A percentile compares a stretch with the other conserved stretches of the same genome.
Evolutionary conservation across 2,329 filamentous ascomycete species (phyloP).

Genomic region (Xylaria sp.): DNA sequence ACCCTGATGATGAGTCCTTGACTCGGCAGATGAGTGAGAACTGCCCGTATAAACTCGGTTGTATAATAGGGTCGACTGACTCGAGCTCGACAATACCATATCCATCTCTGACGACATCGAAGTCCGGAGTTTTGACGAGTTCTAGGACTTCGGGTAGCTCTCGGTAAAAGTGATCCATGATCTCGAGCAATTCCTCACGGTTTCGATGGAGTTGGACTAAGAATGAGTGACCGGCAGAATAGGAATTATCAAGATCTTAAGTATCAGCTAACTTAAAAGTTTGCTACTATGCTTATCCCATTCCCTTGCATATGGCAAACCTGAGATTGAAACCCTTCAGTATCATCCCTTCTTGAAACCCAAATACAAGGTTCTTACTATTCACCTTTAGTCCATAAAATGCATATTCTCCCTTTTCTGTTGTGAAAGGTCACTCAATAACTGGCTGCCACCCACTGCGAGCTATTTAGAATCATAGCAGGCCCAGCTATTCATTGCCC

Average conservation of each 20-base stretch:
- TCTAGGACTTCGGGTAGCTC: not conserved
- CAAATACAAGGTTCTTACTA: not conserved
- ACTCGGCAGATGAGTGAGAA: constrained; percentile 5
- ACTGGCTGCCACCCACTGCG: not conserved
- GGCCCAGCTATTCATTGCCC: not conserved
- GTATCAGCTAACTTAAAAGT: not conserved
- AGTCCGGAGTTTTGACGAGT: not conserved
- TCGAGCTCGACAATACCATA: not conserved
- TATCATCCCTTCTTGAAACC: not conserved
- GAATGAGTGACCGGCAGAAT: not conserved
- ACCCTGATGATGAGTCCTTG: not conserved
- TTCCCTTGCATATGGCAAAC: too few relatives aligned
- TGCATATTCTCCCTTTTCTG: not conserved
- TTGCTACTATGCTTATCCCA: not conserved
- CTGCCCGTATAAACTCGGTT: not conserved
- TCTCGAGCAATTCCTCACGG: not conserved
- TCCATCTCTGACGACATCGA: not conserved
- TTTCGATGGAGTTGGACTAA: too few relatives aligned
- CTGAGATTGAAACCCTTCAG: not conserved
- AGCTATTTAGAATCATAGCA: not conserved
- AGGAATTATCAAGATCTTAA: not conserved
- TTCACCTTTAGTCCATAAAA: not conserved
- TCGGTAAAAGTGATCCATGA: not conserved
- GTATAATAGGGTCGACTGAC: not conserved
- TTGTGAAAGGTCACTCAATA: not conserved